Evolutionary conservation across 2,329 filamentous ascomycete genomes (phyloP), one percentile per base, ranked within the genome.

Genomic region (Elsinoe australis): DNA sequence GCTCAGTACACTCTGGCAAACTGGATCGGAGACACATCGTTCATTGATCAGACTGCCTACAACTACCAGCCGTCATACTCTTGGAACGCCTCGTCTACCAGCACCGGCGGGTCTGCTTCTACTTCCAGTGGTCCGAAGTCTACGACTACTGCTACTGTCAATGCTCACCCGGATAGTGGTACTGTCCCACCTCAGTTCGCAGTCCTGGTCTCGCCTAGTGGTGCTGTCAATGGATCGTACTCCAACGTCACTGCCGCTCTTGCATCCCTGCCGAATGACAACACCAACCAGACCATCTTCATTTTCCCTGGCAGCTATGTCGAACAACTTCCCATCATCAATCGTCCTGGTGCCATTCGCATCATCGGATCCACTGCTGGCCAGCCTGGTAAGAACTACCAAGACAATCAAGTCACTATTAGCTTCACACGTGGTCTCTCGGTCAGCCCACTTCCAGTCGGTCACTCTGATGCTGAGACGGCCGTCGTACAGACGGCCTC

Each of bases 401-500:
- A 63, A 10, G 57, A 64, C 42, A 67, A 67, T 51, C 51, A 54
- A 18, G 66, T 68, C 21, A 65, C 57, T 4, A 59, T 71, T 14
- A 58, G 53, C 1, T 61, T 56, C 42, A 51, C 57, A 24, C 56
- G 54, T 7, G 59, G 59, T 59, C 57, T 42, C 55, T 64, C 46
- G 59, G 67, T 50, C 56, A 61, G 29, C 50, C 67, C 51, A 67
- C 69, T n/a, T 64, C 66, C 61, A 21, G 60, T 59, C 2, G 62
- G 62, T 3, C 59, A 67, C 18, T 61, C 69, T 33, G 68, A 73
- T 51, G 58, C 61, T 1, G 56, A 64, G 50, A 73, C 70, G 0
- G 69, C 70, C 0, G 61, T 71, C 4, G 59, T 73, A 31, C 64
- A 67, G 51, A 64, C 64, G 47, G 71, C 71, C 54, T 71, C 69